These are phyloP conservation scores for Mycena capillaripes DNA, from an alignment of 768 basidiomycete species.

Conservation along the genomic window DNA sequence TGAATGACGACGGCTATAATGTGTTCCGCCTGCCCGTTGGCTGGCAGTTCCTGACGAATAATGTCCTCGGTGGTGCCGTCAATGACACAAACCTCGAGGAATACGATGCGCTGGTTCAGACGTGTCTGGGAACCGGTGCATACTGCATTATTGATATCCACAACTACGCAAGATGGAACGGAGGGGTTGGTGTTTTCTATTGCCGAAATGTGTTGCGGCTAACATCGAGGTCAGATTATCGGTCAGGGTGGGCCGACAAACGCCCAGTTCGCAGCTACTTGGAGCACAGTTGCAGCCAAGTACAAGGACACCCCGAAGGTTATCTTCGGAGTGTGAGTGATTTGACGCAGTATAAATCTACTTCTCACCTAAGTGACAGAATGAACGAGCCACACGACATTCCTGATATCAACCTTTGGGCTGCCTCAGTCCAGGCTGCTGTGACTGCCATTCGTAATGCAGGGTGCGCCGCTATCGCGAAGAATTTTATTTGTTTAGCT, in stretches of 20 bases:
- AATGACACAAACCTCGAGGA: conserved; percentile 58
- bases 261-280: conserved; percentile 65
- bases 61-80: conserved; percentile 59
- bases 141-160: conserved; percentile 70
- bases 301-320: conserved; percentile 58
- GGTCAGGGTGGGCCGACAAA: conserved; percentile 75
- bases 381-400: conserved; percentile 78
- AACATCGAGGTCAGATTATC: conserved; percentile 54
- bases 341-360: neutral
- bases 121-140: conserved; percentile 63
- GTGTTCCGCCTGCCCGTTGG: conserved; percentile 73
- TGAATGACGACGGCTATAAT: conserved; percentile 65
- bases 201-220: neutral
- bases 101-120: conserved; percentile 67
- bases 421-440: conserved; percentile 66
- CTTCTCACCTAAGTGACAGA: conserved; percentile 38
- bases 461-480: conserved; percentile 46
- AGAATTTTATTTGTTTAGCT: neutral
- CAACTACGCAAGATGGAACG: conserved; percentile 74
- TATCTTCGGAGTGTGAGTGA: conserved; percentile 64
- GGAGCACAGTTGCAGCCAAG: conserved; percentile 59
- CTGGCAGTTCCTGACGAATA: conserved; percentile 67
- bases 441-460: conserved; percentile 74
- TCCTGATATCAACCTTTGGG: conserved; percentile 62
- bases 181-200: conserved; percentile 45